Percentiles rank a stretch among this genome's conserved stretches.
Evolutionary conservation across 164 flowering plant genomes (phyloP).

Genomic region (Pachysandra terminalis): DNA sequence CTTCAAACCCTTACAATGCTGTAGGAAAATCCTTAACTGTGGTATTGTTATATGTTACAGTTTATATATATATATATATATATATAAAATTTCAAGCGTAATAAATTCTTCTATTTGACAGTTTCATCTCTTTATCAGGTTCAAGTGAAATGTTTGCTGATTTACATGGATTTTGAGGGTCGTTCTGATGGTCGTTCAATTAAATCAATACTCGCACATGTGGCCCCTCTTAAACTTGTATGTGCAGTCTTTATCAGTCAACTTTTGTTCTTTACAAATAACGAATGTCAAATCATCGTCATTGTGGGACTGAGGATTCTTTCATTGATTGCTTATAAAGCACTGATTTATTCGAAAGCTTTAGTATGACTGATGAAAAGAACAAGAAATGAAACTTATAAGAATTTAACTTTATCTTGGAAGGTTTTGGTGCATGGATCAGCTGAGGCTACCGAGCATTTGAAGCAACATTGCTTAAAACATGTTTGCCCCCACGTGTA

Average conservation of each 20-base stretch:
- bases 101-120: neutral
- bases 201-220: conserved; percentile 85
- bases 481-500: conserved; percentile 88
- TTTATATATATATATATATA: no score
- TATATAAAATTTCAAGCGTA: neutral
- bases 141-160: conserved; percentile 78
- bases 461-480: conserved; percentile 89
- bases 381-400: no score
- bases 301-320: neutral
- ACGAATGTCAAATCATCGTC: neutral
- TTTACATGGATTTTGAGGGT: conserved; percentile 92
- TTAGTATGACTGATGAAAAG: no score
- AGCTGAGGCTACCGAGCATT: conserved; percentile 97
- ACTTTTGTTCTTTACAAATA: no score
- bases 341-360: neutral
- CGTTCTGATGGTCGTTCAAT: conserved; percentile 97
- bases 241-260: conserved; percentile 12
- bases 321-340: neutral
- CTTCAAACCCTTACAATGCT: no score
- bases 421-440: conserved; percentile 98
- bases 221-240: conserved; percentile 94
- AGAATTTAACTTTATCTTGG: conserved; percentile 6
- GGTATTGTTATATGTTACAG: no score
- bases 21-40: no score
- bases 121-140: conserved; percentile 44